Base-by-base conservation (phyloP, 495 filamentous ascomycete genomes). In the Penicillium bovifimosum region DNA sequence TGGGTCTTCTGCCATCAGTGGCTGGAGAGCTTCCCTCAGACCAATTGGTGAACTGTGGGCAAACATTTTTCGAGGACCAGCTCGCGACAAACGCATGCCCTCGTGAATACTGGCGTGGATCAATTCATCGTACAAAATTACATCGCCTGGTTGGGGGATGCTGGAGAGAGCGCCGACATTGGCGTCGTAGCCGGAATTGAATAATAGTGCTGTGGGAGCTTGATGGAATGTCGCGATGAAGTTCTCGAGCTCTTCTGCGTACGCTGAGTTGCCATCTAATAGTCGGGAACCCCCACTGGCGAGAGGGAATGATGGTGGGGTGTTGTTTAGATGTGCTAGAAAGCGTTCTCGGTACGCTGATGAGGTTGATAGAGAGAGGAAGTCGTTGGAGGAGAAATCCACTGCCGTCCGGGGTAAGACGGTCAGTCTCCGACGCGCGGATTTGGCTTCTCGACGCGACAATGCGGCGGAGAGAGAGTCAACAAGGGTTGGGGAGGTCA, bases 81-180 rank as follows among this genome's bases (percentile, higher is more conserved):
- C 83, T 6, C 84, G 69, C 14, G 79, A 84, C 16, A 85, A 53
- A n/a, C 80, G 67, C 85, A 92, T 90, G 0, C 88, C 88, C 36
- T 90, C 87, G 48, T 86, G 86, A 0, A 84, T 78, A 60, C 85
- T 89, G 1, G 88, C 88, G 60, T 92, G 88, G 16, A 91, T 81
- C 29, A 83, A 66, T 63, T 84, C 85, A 63, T 93, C 88, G 59
- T 86, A 85, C 4, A 91, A 53, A 8, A 93, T 75, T 5, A 80
- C 63, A 70, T 93, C 88, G 5, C 82, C 84, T 0, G 72, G 73
- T 44, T 86, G 86, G 4, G 88, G 86, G 10, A 90, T 67, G 50
- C 76, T 83, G 4, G 78, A 70, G 18, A 87, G 81, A 2, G 91
- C 72, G 2, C 84, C 87, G 0, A 80, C 73, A 61, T 91, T 91